phyloP scores from a whole-genome alignment of 208 protist genomes.

The Crithidia thermophila region DNA sequence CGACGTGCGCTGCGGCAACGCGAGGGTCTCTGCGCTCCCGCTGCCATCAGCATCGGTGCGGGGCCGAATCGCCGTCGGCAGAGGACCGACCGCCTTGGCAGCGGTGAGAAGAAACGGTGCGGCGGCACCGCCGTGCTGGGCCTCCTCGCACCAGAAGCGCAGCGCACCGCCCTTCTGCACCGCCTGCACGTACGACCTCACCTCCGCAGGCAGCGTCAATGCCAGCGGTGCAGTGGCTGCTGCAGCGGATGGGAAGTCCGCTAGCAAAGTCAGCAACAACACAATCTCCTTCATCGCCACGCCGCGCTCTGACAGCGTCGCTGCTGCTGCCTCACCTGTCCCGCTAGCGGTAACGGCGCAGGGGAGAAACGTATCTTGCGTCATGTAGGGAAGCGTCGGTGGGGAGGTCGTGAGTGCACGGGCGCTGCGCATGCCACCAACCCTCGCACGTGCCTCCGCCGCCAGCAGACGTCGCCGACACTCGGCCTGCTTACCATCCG shows the following conservation, averaged over 20 bases:
- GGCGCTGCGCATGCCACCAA: not conserved
- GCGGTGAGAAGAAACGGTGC: slow-evolving; percentile 31
- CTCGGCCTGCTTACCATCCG: slow-evolving; percentile 26
- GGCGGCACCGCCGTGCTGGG: slow-evolving; percentile 8
- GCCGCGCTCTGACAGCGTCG: no score
- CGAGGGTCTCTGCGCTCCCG: not conserved
- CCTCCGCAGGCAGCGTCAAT: slow-evolving; percentile 14
- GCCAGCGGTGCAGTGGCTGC: not conserved
- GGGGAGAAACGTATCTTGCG: slow-evolving; percentile 16
- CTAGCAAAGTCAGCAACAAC: no score
- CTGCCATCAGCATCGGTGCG: not conserved
- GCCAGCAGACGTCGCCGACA: slow-evolving; percentile 46
- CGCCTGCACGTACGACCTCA: slow-evolving; percentile 24
- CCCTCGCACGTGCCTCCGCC: slow-evolving; percentile 26
- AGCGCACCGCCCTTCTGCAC: slow-evolving; percentile 2
- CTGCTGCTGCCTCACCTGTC: no score
- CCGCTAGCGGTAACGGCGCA: not conserved
- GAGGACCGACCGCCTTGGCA: slow-evolving; percentile 8
- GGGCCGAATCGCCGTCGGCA: not conserved
- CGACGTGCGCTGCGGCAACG: no score
- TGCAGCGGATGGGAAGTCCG: no score
- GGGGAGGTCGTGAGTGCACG: not conserved
- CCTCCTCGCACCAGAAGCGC: slow-evolving; percentile 17
- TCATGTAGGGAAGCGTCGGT: slow-evolving; percentile 22
- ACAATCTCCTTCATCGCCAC: no score